Percentiles rank a stretch among this genome's conserved stretches.
Conservation (phyloP, 805 yeast genomes). For the Candida alai region DNA sequence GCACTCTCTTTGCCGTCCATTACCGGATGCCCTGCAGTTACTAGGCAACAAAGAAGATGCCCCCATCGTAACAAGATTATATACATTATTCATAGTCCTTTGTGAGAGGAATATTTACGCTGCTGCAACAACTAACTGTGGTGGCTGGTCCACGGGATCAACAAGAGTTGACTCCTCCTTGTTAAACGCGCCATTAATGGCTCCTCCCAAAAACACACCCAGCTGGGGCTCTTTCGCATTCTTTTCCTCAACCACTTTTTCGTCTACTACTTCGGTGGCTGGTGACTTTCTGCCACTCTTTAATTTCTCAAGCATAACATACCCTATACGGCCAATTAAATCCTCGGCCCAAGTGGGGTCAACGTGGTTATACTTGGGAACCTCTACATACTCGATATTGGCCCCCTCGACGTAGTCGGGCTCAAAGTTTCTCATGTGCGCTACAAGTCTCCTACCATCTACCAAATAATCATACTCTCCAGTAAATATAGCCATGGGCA, state of each 20-base stretch:
- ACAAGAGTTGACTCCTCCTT: too few relatives aligned
- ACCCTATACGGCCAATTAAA: conserved; percentile 62
- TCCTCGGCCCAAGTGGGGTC: conserved; percentile 94
- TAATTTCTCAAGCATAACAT: conserved; percentile 16
- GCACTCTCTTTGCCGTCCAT: too few relatives aligned
- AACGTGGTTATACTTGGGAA: conserved; percentile 74
- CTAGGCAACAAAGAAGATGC: too few relatives aligned
- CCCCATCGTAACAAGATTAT: too few relatives aligned
- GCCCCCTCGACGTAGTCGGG: conserved; percentile 32
- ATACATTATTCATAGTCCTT: too few relatives aligned
- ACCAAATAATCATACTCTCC: conserved; percentile 78
- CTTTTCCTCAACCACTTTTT: neutral
- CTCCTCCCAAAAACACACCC: neutral
- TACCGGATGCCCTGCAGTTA: too few relatives aligned
- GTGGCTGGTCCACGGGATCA: too few relatives aligned
- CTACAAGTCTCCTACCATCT: conserved; percentile 62
- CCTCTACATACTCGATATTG: conserved; percentile 35
- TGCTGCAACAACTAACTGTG: too few relatives aligned
- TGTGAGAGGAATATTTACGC: too few relatives aligned
- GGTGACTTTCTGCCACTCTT: neutral
- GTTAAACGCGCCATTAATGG: too few relatives aligned
- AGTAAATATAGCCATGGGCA: conserved; percentile 63
- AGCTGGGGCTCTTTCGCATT: neutral
- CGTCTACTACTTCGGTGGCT: conserved; percentile 1
- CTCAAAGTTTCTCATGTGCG: conserved; percentile 65